Evolutionary conservation across 371 early-diverging fungal genomes (phyloP), one percentile per base, ranked within the genome.

Genomic region (Mortierella sp.): DNA sequence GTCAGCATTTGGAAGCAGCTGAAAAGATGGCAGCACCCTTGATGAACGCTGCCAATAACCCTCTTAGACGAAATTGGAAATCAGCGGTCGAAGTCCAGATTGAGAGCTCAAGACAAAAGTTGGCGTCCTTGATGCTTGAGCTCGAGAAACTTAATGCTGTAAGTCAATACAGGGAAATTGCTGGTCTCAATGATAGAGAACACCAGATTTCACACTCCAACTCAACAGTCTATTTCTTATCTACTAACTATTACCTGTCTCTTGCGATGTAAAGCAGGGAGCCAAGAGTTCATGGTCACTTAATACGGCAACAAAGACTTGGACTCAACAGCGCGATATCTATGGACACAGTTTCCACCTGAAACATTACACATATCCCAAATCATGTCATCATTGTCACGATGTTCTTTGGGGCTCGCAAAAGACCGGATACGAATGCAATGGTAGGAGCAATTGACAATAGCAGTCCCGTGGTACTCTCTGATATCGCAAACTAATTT

Each of bases 1-100:
- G 69, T 19, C 68, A 65, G n/a, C 79, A 79, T 60, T 23, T 79
- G 46, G 79, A 79, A 47, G 70, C 79, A 4, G 79, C 79, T 6
- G 79, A 79, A 44, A 79, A 79, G 43, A 79, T 79, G 79, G 79
- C 79, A 3, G 79, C 79, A 9, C 79, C 79, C 14, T 60, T 79
- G 7, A 69, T 69, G 73, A 69, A 55, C 47, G 70, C 76, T 57
- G 70, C 73, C 29, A 61, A 58, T 23, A 79, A 72, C 56, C 63
- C 56, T 29, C 64, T 64, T 4, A 69, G 79, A 18, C 56, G 66
- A 19, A 79, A 72, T 63, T 79, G 79, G 79, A 79, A 79, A 50
- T 79, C 79, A 7, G 79, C 79, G 0, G 79, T 79, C 3, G 79
- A 79, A 50, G 52, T 79, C 11, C 79, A 79, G 56, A 72, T 68